These are phyloP conservation scores for Sporisorium reilianum DNA, from an alignment of 1,284 basidiomycete genomes.

Conservation along the genomic window DNA sequence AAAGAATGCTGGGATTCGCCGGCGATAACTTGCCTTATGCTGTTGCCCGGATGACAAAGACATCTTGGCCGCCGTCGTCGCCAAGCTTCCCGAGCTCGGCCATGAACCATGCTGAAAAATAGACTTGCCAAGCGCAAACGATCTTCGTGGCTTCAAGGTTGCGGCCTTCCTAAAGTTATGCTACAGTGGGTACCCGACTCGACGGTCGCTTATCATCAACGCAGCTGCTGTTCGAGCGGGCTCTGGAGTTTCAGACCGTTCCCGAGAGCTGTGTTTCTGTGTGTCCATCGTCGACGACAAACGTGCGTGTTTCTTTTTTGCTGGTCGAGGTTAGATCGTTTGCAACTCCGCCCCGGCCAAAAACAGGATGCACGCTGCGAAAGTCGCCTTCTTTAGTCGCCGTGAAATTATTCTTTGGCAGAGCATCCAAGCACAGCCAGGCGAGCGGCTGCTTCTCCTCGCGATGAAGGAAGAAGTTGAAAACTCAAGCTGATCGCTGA, in stretches of 20 bases:
- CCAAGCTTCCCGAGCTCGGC: conserved; percentile 4
- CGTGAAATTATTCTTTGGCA: conserved; percentile 11
- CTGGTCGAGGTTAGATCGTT: background rate
- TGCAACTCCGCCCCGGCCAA: conserved; percentile 21
- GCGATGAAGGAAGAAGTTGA: no score
- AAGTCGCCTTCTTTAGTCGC: conserved; percentile 8
- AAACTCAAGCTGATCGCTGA: no score
- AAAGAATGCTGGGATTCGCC: no score
- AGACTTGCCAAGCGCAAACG: conserved; percentile 4
- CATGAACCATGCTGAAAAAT: background rate
- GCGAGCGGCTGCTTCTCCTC: background rate
- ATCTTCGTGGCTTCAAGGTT: conserved; percentile 2
- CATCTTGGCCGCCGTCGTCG: background rate
- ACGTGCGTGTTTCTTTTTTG: no score
- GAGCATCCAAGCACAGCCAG: conserved; percentile 10
- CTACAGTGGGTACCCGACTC: background rate
- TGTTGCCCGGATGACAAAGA: background rate
- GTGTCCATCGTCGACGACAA: background rate
- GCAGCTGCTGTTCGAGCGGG: background rate
- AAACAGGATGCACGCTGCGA: conserved; percentile 5
- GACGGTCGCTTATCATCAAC: conserved; percentile 3
- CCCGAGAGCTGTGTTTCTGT: no score
- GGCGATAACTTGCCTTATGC: no score
- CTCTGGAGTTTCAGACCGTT: background rate
- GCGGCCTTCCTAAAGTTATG: background rate